Evolutionary conservation across 2,329 filamentous ascomycete species (phyloP), one percentile per base, ranked within the genome.

Genomic region (Colletotrichum sp.): DNA sequence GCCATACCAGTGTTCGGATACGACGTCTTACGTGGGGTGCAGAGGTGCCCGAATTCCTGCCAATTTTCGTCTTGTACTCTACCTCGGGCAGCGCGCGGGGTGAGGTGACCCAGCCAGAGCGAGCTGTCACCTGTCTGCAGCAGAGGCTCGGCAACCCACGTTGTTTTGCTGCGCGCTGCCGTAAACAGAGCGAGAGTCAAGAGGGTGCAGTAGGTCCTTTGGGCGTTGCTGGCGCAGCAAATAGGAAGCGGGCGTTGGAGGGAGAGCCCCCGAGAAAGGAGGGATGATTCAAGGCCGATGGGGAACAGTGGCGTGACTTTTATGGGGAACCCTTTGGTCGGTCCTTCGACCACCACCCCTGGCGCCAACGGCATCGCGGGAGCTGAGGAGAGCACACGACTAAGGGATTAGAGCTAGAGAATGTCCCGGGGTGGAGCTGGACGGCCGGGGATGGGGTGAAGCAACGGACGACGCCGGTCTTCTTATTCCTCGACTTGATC

Each of bases 221-320:
- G n/a, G 21, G 61, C 16, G 13, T 7, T 55, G 14, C 36, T 66
- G 63, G 63, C 63, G 38, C 38, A 66, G 63, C 63, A 66, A 24
- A 66, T 43, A 52, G n/a, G 43, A 52, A 52, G 43, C n/a, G 43
- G 61, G 32, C 55, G 24, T 65, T 43, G 56, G 24, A 67, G 36
- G 28, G 14, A 24, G 18, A 21, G 24, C 21, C 26, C 52, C 59
- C 56, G 63, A 69, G 43, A 59, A 75, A 73, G 48, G 64, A 68
- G 63, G 63, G 63, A 68, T 36, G 58, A 69, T 63, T 73, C 73
- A 48, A 64, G 69, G 70, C 32, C 48, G 69, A 69, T 73, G 73
- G 72, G 55, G 48, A 43, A 58, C 69, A 75, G 73, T 75, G 73
- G 73, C 73, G 63, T 75, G 73, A 75, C 73, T 75, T 69, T 75